phyloP scores from a whole-genome alignment of 495 filamentous ascomycete species.

The Bryoglossum gracile region DNA sequence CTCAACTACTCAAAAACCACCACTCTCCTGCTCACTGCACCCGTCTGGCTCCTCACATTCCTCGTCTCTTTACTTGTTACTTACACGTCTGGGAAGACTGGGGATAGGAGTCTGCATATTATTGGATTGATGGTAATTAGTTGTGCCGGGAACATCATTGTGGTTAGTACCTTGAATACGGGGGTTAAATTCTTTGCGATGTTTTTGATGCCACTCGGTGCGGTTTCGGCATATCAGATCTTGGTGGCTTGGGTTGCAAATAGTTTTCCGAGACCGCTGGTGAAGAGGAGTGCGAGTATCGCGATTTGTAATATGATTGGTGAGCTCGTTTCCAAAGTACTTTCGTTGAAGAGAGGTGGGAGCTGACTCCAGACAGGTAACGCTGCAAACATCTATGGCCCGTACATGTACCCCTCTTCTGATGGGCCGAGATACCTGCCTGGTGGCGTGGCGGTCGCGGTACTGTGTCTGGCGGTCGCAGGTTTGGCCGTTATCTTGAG shows the following conservation, averaged over 20 bases:
- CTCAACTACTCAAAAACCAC: slow-evolving; percentile 28
- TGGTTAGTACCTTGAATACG: slow-evolving; percentile 30
- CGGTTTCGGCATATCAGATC: slow-evolving; percentile 43
- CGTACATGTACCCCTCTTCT: slow-evolving; percentile 47
- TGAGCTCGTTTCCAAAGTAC: too few species aligned
- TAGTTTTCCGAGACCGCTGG: slow-evolving; percentile 44
- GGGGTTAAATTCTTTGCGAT: slow-evolving; percentile 44
- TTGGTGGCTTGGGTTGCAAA: slow-evolving; percentile 46
- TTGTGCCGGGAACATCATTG: slow-evolving; percentile 19
- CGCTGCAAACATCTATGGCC: slow-evolving; percentile 46
- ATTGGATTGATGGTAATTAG: slow-evolving; percentile 14
- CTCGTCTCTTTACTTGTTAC: slow-evolving; percentile 21
- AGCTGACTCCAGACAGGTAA: too few species aligned
- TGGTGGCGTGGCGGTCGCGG: slow-evolving; percentile 39
- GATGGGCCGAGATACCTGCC: slow-evolving; percentile 43
- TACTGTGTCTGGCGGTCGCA: slow-evolving; percentile 36
- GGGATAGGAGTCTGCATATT: slow-evolving; percentile 14
- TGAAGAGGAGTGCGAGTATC: slow-evolving; percentile 47
- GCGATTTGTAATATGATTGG: slow-evolving; percentile 50
- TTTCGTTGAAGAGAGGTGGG: too few species aligned
- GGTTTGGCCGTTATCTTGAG: slow-evolving; percentile 36
- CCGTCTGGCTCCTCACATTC: slow-evolving; percentile 17
- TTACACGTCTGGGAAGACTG: slow-evolving; percentile 11
- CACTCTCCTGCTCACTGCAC: slow-evolving; percentile 31
- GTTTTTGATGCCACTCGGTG: slow-evolving; percentile 43